These are phyloP conservation scores for Excoecaria agallocha DNA, from an alignment of 345 rosid species.

Conservation along the genomic window DNA sequence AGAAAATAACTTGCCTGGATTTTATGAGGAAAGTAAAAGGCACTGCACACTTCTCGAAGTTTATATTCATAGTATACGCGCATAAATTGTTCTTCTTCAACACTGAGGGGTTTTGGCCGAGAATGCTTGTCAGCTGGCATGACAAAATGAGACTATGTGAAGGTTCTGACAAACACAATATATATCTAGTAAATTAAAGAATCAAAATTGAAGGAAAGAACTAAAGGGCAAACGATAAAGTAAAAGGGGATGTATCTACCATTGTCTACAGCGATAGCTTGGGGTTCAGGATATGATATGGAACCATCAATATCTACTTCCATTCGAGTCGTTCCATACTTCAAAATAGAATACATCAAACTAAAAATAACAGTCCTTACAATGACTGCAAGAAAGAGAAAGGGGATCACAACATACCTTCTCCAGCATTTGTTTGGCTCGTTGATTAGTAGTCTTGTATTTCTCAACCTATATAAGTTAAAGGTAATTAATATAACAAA, in stretches of 20 bases:
- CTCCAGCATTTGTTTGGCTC: slow-evolving; percentile 71
- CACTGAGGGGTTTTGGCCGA: slow-evolving; percentile 67
- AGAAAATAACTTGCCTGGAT: slow-evolving; percentile 61
- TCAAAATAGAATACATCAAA: slow-evolving; percentile 13
- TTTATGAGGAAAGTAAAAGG: slow-evolving; percentile 92
- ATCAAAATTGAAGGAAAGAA: neutral
- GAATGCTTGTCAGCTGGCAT: slow-evolving; percentile 73
- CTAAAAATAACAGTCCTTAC: neutral
- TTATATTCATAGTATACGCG: slow-evolving; percentile 83
- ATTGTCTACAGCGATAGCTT: slow-evolving; percentile 43
- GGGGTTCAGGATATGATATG: slow-evolving; percentile 62
- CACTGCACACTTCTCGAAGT: slow-evolving; percentile 94
- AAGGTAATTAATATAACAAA: neutral
- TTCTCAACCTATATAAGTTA: slow-evolving; percentile 50
- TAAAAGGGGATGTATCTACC: slow-evolving; percentile 35
- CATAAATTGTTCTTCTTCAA: slow-evolving; percentile 91
- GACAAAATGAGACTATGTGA: slow-evolving; percentile 1
- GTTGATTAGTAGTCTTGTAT: slow-evolving; percentile 60
- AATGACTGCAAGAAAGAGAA: neutral
- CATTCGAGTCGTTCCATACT: slow-evolving; percentile 83
- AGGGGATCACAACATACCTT: slow-evolving; percentile 39
- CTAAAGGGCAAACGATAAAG: neutral
- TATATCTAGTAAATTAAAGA: neutral
- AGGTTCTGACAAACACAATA: neutral
- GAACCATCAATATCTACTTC: slow-evolving; percentile 90